Base-by-base conservation (phyloP, 2,329 filamentous ascomycete genomes). In the Fusarium azukiicola region DNA sequence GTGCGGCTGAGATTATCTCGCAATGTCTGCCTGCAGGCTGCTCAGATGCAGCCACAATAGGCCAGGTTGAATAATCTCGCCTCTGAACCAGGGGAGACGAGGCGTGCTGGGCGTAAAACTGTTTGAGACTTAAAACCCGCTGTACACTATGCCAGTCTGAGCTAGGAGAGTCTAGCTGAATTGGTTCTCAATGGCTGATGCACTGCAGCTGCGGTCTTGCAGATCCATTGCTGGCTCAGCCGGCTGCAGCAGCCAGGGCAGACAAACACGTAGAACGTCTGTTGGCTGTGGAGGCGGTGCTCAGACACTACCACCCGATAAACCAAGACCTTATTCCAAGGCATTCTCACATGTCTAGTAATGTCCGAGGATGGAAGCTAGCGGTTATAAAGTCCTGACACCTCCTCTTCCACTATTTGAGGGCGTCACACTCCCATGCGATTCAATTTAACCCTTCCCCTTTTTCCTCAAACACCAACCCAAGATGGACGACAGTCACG, bases 381-480 rank as follows among this genome's bases (percentile, higher is more conserved):
- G 27, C 2, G 3, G 5, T 36, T 14, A n/a, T 56, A 6, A n/a
- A 11, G 6, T 38, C 17, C 52, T 1, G 5, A 5, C 11, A 6
- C 11, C 52, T 36, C 6, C 5, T 38, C 6, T 52, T 54, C 10
- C 11, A n/a, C 0, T 13, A 56, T 19, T 32, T 32, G 27, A 32
- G 27, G 27, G 27, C 27, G 27, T 32, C 27, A 56, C 19, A 56
- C 32, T 38, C 19, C 12, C 36, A 8, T 13, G 8, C 32, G 0
- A 58, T 17, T 5, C 13, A 38, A 23, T 17, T 38, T 21, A 17
- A 7, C 16, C 7, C 7, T 56, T 9, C 19, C n/a, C 2, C 10
- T 32, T 38, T 16, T 54, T 5, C 2, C 32, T 56, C 52, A 38
- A 10, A 8, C 8, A 56, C 32, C 4, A 56, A n/a, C 9, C 21